Conservation (phyloP, 257 asterid species). For the Salvia splendens region DNA sequence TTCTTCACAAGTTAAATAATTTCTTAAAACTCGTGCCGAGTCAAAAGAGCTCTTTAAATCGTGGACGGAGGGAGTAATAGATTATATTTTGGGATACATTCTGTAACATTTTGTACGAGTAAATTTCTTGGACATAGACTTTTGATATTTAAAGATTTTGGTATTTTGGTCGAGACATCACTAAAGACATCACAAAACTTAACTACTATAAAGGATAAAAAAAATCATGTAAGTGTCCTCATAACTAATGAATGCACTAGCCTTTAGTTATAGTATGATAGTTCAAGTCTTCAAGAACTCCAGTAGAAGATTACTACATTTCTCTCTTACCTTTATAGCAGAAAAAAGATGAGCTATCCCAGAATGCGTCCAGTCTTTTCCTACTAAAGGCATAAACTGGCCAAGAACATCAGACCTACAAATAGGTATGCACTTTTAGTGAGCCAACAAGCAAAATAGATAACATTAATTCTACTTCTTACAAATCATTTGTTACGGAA, state of each 20-base stretch:
- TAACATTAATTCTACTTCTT: not conserved
- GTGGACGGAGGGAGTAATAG: too few species aligned
- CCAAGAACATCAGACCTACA: constrained; percentile 99
- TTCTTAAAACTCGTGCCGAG: too few species aligned
- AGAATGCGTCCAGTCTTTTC: constrained; percentile 98
- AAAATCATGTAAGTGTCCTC: not conserved
- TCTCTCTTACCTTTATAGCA: constrained; percentile 99
- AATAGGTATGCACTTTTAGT: constrained; percentile 26
- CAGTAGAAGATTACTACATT: too few species aligned
- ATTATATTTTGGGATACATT: not conserved
- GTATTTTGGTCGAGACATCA: not conserved
- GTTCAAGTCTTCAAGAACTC: constrained; percentile 3
- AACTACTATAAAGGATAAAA: not conserved
- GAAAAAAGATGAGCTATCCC: constrained; percentile 97
- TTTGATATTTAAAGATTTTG: not conserved
- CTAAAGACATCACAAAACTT: not conserved
- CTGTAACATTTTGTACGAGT: not conserved
- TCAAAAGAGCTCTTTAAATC: too few species aligned
- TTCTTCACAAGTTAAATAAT: too few species aligned
- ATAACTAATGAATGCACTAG: not conserved
- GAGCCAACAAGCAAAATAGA: not conserved
- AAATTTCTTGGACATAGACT: not conserved
- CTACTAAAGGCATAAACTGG: constrained; percentile 98
- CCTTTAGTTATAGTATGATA: not conserved
- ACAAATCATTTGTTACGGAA: not conserved